phyloP scores from a whole-genome alignment of 371 early-diverging fungal genomes.

The Mortierella sp. region DNA sequence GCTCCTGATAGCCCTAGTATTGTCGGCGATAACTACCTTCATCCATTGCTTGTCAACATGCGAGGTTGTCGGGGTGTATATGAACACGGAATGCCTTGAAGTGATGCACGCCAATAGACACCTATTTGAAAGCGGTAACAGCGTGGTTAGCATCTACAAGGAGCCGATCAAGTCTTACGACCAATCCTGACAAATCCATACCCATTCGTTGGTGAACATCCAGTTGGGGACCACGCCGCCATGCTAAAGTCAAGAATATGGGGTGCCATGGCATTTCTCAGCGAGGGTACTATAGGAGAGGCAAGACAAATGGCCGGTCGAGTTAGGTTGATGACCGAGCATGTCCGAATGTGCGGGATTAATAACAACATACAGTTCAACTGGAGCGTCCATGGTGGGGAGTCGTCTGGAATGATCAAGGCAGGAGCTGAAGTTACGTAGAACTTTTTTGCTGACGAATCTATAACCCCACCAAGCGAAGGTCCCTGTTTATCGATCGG shows the following conservation, averaged over 20 bases:
- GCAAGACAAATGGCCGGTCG: background rate
- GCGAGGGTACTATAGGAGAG: conserved; percentile 9
- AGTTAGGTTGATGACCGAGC: too few species aligned
- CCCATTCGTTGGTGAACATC: conserved; percentile 36
- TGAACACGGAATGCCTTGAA: conserved; percentile 25
- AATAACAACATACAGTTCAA: conserved; percentile 10
- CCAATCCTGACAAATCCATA: conserved; percentile 1
- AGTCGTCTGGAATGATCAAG: conserved; percentile 11
- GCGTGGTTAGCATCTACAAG: background rate
- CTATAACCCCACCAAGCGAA: conserved; percentile 16
- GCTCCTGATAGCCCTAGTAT: too few species aligned
- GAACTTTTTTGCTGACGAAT: conserved; percentile 12
- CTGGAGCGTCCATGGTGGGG: conserved; percentile 29
- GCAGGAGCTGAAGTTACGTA: conserved; percentile 19
- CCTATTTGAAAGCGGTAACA: conserved; percentile 1
- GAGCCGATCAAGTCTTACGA: background rate
- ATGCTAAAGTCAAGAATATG: conserved; percentile 13
- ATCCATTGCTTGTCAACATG: conserved; percentile 26
- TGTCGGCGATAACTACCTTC: conserved; percentile 16
- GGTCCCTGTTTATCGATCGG: conserved; percentile 22
- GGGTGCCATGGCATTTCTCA: conserved; percentile 21
- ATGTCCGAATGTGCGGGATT: background rate
- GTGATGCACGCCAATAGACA: conserved; percentile 43
- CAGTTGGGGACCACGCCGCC: conserved; percentile 48
- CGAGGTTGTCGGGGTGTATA: conserved; percentile 29